phyloP scores from a whole-genome alignment of 2,329 filamentous ascomycete genomes.

The Chrysoporthe puriensis region DNA sequence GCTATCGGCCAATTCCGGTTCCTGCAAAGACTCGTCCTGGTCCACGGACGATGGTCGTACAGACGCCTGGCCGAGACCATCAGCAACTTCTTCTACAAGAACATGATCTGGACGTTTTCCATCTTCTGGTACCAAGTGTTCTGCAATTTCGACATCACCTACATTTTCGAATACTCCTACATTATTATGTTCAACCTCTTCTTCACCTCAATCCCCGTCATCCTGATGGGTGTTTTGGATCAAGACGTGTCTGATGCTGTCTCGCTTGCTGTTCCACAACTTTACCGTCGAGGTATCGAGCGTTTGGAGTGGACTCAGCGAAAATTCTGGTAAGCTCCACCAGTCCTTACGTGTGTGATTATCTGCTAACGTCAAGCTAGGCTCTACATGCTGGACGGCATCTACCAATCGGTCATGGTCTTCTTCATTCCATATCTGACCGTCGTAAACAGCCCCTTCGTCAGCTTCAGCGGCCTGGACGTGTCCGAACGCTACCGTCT shows the following conservation, averaged over 20 bases:
- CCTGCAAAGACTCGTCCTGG: constrained; percentile 80
- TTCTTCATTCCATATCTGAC: constrained; percentile 92
- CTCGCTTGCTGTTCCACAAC: constrained; percentile 89
- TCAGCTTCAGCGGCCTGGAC: constrained; percentile 72
- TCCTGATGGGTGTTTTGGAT: constrained; percentile 94
- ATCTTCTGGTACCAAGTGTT: constrained; percentile 99
- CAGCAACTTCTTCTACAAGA: constrained; percentile 99
- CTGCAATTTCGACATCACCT: constrained; percentile 94
- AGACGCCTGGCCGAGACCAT: constrained; percentile 89
- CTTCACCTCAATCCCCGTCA: constrained; percentile 93
- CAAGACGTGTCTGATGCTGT: constrained; percentile 96
- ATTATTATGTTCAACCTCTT: constrained; percentile 95
- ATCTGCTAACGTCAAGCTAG: constrained; percentile 48
- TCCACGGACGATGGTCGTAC: constrained; percentile 97
- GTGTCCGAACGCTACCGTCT: constrained; percentile 82
- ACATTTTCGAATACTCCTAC: constrained; percentile 97
- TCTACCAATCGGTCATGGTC: constrained; percentile 92
- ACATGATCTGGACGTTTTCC: constrained; percentile 94
- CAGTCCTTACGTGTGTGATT: not conserved
- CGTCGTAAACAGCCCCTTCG: constrained; percentile 70
- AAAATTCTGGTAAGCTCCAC: constrained; percentile 84
- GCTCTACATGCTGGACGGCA: constrained; percentile 91
- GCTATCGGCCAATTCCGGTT: constrained; percentile 94
- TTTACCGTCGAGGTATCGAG: constrained; percentile 95
- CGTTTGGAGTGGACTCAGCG: constrained; percentile 92